Evolutionary conservation across 305 asterid species (phyloP).

Genomic region (Plantago lanceolata): DNA sequence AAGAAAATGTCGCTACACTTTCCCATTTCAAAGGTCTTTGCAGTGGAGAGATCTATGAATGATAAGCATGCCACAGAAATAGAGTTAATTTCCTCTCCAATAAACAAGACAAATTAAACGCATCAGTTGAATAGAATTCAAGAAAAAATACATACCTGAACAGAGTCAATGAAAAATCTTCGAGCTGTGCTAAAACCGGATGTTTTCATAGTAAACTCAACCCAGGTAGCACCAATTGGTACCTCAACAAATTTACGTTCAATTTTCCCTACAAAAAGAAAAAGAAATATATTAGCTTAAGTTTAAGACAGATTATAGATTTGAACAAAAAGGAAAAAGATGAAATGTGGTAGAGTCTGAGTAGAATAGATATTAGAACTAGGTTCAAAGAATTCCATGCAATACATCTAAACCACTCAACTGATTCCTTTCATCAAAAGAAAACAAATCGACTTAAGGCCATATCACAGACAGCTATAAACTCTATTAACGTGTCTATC

Average conservation of each 20-base stretch:
- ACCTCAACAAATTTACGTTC: constrained; percentile 86
- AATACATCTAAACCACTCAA: no score
- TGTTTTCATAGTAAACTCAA: constrained; percentile 76
- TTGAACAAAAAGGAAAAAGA: background rate
- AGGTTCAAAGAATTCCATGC: background rate
- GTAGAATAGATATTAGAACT: background rate
- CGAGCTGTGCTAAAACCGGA: constrained; percentile 87
- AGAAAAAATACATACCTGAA: constrained; percentile 61
- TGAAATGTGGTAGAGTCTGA: background rate
- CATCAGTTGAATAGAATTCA: constrained; percentile 11
- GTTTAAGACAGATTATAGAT: background rate
- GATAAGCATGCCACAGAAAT: constrained; percentile 35
- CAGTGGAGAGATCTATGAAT: constrained; percentile 69
- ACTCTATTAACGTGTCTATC: no score
- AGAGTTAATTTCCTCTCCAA: constrained; percentile 17
- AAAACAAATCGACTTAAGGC: no score
- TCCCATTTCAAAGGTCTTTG: constrained; percentile 95
- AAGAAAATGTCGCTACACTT: constrained; percentile 67
- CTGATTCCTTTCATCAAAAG: no score
- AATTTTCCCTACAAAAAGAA: constrained; percentile 56
- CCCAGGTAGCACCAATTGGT: constrained; percentile 98
- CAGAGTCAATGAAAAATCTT: constrained; percentile 73
- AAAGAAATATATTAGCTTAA: background rate
- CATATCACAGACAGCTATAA: no score
- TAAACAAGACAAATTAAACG: constrained; percentile 19